Evolutionary conservation across 495 filamentous ascomycete genomes (phyloP), one percentile per base, ranked within the genome.

Genomic region (Penicillium taxi): DNA sequence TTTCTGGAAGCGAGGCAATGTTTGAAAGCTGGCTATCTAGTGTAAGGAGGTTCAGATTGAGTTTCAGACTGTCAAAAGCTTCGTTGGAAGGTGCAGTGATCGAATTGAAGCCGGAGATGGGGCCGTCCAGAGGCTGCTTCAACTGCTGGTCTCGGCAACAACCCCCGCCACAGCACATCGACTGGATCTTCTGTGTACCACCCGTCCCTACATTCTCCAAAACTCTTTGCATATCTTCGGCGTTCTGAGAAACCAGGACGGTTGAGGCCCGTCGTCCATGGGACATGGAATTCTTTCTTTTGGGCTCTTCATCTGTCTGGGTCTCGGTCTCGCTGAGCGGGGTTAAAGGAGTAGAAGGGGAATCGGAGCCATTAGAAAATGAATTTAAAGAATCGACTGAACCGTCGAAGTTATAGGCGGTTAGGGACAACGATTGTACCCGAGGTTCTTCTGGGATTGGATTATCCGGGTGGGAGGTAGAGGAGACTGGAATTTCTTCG

Each of bases 121-220:
- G 55, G 5, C 66, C 70, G 35, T 54, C 42, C 24, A 52, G 29
- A 22, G 44, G 37, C 43, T 70, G 70, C n/a, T n/a, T n/a, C 47
- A 78, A 53, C 22, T 73, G 71, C 32, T 80, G 66, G 35, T 78
- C 69, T 50, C 86, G 73, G 57, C 89, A 96, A 64, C 93, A 96
- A 26, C 90, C 89, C 34, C 90, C 88, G 21, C 91, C 91, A 56
- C 91, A 98, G 67, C 93, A 98, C 34, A 72, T 50, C 15, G 65
- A 81, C 63, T 64, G 73, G 49, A 68, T 59, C 66, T 67, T 81
- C 32, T 70, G 68, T 11, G 67, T 71, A 11, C 61, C 65, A 33
- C 52, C 48, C 22, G 43, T 46, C 32, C 70, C 56, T n/a, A 67
- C 58, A 52, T 60, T 56, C 45, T 62, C 50, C 44, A 69, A 39